Evolutionary conservation across 176 grass and related monocot genomes (phyloP), one percentile per base, ranked within the genome.

Genomic region (Cymbopogon citratus): DNA sequence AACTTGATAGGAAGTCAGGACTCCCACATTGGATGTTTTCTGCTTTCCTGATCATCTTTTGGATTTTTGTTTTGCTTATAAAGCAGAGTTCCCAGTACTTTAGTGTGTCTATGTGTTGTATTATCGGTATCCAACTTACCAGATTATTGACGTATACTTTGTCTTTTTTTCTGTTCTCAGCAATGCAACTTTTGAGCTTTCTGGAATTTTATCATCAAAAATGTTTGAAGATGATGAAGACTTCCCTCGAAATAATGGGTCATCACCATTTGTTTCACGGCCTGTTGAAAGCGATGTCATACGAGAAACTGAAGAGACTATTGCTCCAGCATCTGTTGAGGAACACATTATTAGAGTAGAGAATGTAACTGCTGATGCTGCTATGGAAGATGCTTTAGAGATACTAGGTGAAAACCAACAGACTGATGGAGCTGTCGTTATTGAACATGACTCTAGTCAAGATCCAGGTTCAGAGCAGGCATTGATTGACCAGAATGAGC

Each of bases 181-280:
- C 77, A 99, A 99, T 93, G 74, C 89, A 71, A 90, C 82, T 19
- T 86, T 91, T 82, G 89, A 92, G 83, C 74, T 97, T 80, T 88
- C 87, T 33, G 83, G 89, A 60, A 85, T 97, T 44, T 92, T 97
- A 54, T 88, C 85, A 76, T 77, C 85, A 38, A 78, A 79, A 84
- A 45, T 93, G 87, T 91, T 99, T 69, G 92, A 87, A 78, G 85
- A 89, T 74, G 91, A 91, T 72, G 92, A 93, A 71, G 86, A 91
- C 84, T 80, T 84, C 63, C 65, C 65, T 39, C 77, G 12, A 60
- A 84, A 64, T 74, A 75, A 62, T 85, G 89, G 36, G 25, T 88
- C 57, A 29, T 75, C 78, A 28, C 56, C 66, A 61, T 79, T 80
- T 82, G 79, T 78, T 86, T 70, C 68, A 76, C 74, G 74, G 67